phyloP scores from a whole-genome alignment of 495 filamentous ascomycete species.

The Bombardia bombarda region DNA sequence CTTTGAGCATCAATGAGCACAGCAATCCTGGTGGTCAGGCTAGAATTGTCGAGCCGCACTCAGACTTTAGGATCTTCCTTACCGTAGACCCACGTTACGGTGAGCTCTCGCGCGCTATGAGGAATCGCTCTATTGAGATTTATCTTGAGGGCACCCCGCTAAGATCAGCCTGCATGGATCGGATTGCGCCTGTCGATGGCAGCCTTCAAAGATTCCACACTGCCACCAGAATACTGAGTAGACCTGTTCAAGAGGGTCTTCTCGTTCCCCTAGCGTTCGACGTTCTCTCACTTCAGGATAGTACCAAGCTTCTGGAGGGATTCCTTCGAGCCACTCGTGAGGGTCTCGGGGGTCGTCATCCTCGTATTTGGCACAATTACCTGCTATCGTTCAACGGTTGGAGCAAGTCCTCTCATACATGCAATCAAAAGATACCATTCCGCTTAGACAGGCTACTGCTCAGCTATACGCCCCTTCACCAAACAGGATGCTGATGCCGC shows the following conservation, averaged over 20 bases:
- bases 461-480: constrained; percentile 14
- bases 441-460: constrained; percentile 19
- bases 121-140: constrained; percentile 89
- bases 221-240: constrained; percentile 11
- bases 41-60: constrained; percentile 70
- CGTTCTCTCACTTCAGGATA: constrained; percentile 28
- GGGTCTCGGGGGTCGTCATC: constrained; percentile 1
- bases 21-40: constrained; percentile 73
- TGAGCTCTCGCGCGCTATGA: constrained; percentile 92
- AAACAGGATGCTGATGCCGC: constrained; percentile 38
- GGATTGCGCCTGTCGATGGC: constrained; percentile 35
- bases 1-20: constrained; percentile 86
- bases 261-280: constrained; percentile 23
- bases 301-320: constrained; percentile 20
- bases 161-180: constrained; percentile 10
- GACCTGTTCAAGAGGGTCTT: constrained; percentile 8
- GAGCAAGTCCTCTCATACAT: constrained; percentile 17
- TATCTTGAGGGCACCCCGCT: constrained; percentile 48
- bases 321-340: constrained; percentile 14
- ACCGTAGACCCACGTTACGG: constrained; percentile 91
- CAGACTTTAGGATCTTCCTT: constrained; percentile 84
- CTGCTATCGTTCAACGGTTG: constrained; percentile 10
- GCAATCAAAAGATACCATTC: constrained; percentile 14
- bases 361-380: constrained; percentile 10
- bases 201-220: constrained; percentile 28